Evolutionary conservation across 208 protist species (phyloP).

Genomic region (Leishmania gerbilli): DNA sequence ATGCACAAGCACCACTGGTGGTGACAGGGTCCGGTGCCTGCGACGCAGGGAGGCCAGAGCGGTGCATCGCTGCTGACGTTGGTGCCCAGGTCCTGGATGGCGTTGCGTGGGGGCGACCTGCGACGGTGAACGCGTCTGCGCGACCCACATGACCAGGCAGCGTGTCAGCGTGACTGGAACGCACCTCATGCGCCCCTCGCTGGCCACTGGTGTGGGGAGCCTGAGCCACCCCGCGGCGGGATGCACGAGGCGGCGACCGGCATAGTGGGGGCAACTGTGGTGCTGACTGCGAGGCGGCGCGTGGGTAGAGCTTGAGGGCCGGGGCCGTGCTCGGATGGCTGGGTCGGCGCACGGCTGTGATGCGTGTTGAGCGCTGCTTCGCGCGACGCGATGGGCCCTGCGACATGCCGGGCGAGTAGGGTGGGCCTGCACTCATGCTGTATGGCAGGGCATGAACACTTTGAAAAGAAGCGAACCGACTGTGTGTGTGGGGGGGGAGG

Average conservation of each 20-base stretch:
- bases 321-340: neutral
- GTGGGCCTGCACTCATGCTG: no score
- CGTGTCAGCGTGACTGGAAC: neutral
- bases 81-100: neutral
- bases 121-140: neutral
- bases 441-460: no score
- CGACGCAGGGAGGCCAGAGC: neutral
- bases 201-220: neutral
- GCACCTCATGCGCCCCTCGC: neutral
- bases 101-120: neutral
- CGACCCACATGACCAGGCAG: neutral
- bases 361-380: neutral
- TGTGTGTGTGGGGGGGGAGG: neutral
- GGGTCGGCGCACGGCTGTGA: neutral
- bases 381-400: neutral
- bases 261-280: neutral
- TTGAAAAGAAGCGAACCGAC: neutral
- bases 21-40: neutral
- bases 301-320: neutral
- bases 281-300: neutral
- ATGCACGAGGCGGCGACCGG: neutral
- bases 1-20: neutral
- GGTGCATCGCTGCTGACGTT: neutral
- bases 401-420: no score
- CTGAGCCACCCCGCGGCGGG: neutral